Base-by-base conservation (phyloP, 1,284 basidiomycete species). In the Termitomyces sp. region DNA sequence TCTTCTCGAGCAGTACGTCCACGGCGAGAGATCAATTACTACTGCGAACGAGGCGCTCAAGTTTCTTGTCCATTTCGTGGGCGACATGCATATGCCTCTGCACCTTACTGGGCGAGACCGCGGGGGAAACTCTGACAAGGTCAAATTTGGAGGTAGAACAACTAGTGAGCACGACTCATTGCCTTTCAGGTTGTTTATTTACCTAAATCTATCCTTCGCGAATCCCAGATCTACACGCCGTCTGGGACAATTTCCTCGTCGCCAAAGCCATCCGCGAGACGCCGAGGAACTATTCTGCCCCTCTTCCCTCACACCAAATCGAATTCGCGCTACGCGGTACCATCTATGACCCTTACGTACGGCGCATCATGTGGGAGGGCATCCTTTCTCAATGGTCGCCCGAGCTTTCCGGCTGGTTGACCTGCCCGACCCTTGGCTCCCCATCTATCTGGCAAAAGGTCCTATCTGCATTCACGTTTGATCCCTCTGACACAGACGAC, bases 41-140 rank as follows among this genome's bases (percentile, higher is more conserved):
- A 56, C 43, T 21, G 80, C 78, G 4, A 77, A 79, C 62, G 85
- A 88, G 65, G 89, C 92, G 1, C 76, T 96, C 65, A 90, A 92
- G 67, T 97, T 96, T 75, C 74, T 98, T 48, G 82, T 94, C 36
- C 94, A 98, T 67, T 94, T 93, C 60, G 58, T 95, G 8, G 94
- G 94, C 0, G 94, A 97, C 66, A 77, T 95, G 77, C 94, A 96
- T 65, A 88, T 90, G 80, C 94, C 94, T 8, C 74, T 97, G 49
- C 94, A 98, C 68, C 78, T 97, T 41, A 89, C 90, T 0, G 92
- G 92, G 2, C 76, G 92, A 15, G 85, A 91, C 59, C 78, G 88
- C 31, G 94, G 94, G 2, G 94, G 94, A 1, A 97, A 97, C 65
- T 81, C 81, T 21, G 79, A 78, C 58, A 83, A 83, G 62, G 88